These are phyloP conservation scores for Quercus bicolor DNA, from an alignment of 306 rosid genomes.

Conservation along the genomic window DNA sequence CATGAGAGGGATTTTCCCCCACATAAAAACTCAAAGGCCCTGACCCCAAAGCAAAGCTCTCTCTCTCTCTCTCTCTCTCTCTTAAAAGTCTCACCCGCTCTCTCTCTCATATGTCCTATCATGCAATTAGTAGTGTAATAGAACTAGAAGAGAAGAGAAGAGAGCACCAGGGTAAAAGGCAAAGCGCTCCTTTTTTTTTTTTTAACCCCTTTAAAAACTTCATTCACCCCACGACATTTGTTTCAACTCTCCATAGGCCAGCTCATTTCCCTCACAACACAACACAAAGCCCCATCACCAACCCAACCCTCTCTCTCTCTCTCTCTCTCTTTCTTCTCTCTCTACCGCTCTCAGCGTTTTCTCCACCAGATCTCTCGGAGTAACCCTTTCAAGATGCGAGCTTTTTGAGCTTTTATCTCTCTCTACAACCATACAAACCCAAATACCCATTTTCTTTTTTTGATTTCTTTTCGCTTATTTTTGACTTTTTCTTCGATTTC, in stretches of 20 bases:
- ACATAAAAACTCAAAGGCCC: constrained; percentile 21
- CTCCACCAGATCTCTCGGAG: constrained; percentile 69
- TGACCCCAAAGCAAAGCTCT: constrained; percentile 33
- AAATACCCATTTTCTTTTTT: constrained; percentile 13
- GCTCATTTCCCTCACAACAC: constrained; percentile 67
- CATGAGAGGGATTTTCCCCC: constrained; percentile 49
- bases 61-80: not conserved
- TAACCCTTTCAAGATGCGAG: constrained; percentile 48
- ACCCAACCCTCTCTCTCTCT: constrained; percentile 26
- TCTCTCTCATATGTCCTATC: constrained; percentile 63
- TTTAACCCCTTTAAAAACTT: constrained; percentile 18
- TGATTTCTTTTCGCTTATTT: constrained; percentile 17
- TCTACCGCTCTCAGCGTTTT: constrained; percentile 41
- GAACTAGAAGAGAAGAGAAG: not conserved
- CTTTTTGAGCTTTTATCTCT: constrained; percentile 23
- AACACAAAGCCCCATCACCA: constrained; percentile 44
- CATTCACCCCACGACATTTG: constrained; percentile 53
- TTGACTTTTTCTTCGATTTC: constrained; percentile 36
- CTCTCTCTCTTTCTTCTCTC: constrained; percentile 8
- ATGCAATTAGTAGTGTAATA: constrained; percentile 57
- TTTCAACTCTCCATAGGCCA: constrained; percentile 41
- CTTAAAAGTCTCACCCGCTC: not conserved
- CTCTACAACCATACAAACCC: constrained; percentile 1
- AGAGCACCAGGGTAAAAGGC: no score
- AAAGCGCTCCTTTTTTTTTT: no score